Base-by-base conservation (phyloP, 768 basidiomycete genomes). In the Rhizopogon vesiculosus region DNA sequence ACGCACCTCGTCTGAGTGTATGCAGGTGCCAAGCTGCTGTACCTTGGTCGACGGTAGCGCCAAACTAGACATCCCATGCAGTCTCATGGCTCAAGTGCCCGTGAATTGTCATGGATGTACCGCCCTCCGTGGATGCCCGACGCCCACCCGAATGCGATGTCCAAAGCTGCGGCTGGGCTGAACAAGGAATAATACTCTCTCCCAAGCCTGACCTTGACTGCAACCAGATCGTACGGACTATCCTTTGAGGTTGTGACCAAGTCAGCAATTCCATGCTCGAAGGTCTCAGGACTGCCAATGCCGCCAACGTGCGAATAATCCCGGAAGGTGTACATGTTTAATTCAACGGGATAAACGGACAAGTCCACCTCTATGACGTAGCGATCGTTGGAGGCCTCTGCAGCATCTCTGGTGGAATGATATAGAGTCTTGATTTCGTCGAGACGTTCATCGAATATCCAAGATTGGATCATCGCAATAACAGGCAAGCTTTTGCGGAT, bases 161-260 rank as follows among this genome's bases (percentile, higher is more conserved):
- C 22, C 15, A 49, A 49, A 38, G 35, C 15, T 22, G 48, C 39
- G 35, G 48, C 35, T 25, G 48, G 48, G 48, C 48, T 49, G 15
- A 49, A 49, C 19, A 49, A 38, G 9, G 48, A 49, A 49, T 49
- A 49, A 25, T 49, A 39, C 35, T 49, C 38, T 19, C 22, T 38
- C 19, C 48, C 48, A 25, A 49, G 48, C 5, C 48, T 49, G 48
- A 49, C 48, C 22, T 49, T 49, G 48, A 49, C 48, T 5, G 48
- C 19, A 35, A 49, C 35, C 4, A 49, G 19, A 38, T 38, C 48
- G 35, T 49, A 49, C 16, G 48, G 48, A 15, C 48, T 49, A 0
- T 49, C 48, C 16, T 49, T 12, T 38, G 48, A 38, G 35, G 35
- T 38, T 25, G 35, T 49, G 48, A 49, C 39, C 35, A 35, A 49